Percentiles rank a stretch among this genome's conserved stretches.
Conservation (phyloP, 78 protist species). For the Diacronema lutheri region DNA sequence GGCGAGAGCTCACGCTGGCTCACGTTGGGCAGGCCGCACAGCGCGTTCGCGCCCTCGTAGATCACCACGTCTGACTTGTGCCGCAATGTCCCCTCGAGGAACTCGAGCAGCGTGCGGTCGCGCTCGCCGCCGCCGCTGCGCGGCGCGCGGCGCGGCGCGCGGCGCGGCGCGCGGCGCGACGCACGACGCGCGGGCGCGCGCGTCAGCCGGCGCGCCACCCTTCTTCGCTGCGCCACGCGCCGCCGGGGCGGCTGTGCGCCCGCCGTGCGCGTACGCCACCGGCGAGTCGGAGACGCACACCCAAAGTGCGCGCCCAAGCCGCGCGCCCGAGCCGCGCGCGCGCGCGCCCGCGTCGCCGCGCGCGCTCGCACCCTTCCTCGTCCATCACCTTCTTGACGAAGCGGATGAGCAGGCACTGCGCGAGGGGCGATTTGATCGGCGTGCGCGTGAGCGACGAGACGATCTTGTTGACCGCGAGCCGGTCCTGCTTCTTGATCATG, state of each 20-base stretch:
- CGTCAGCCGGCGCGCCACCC: too few relatives aligned
- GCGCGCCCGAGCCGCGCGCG: too few relatives aligned
- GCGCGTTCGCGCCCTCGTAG: constrained; percentile 94
- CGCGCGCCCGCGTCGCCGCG: too few relatives aligned
- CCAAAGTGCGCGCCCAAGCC: neutral
- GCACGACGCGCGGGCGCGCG: too few relatives aligned
- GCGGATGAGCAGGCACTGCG: constrained; percentile 84
- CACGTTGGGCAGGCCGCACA: constrained; percentile 76
- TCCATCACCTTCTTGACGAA: constrained; percentile 27
- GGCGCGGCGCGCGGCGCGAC: too few relatives aligned
- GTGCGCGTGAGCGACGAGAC: constrained; percentile 47
- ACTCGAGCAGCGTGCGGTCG: constrained; percentile 40
- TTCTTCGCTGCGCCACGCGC: too few relatives aligned
- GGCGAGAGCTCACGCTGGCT: constrained; percentile 66
- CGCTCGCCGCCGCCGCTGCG: too few relatives aligned
- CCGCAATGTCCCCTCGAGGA: constrained; percentile 76
- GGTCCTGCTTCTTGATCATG: constrained; percentile 79
- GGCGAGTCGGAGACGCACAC: neutral
- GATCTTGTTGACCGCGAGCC: constrained; percentile 79
- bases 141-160: too few relatives aligned
- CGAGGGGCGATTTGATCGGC: constrained; percentile 77
- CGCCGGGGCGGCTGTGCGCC: neutral
- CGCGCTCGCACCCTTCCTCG: neutral
- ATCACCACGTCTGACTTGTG: constrained; percentile 90
- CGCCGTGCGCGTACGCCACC: too few relatives aligned